phyloP scores from a whole-genome alignment of 495 filamentous ascomycete species.

The Rostrohypoxylon terebratum region DNA sequence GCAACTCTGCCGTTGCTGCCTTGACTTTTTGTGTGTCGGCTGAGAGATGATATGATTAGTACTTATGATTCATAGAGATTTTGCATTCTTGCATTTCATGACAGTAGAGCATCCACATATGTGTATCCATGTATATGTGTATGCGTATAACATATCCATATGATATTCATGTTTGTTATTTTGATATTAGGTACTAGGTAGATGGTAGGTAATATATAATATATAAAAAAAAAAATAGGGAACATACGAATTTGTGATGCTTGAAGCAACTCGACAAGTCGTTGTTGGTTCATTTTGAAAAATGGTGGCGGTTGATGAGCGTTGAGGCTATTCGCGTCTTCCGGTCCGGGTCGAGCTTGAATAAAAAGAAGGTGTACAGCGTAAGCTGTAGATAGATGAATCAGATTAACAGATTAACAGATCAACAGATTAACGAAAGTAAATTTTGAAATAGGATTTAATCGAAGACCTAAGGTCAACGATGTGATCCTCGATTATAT shows the following conservation, averaged over 20 bases:
- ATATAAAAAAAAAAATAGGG: no score
- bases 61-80: no score
- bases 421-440: constrained; percentile 11
- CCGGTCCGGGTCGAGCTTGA: background rate
- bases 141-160: no score
- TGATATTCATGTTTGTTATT: no score
- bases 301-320: constrained; percentile 2
- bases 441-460: constrained; percentile 15
- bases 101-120: no score
- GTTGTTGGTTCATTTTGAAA: constrained; percentile 75
- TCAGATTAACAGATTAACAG: no score
- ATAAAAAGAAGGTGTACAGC: background rate
- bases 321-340: background rate
- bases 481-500: constrained; percentile 28
- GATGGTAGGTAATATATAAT: no score
- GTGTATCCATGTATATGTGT: no score
- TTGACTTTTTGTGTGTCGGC: constrained; percentile 86
- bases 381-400: background rate
- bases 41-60: constrained; percentile 45
- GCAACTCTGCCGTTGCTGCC: constrained; percentile 86
- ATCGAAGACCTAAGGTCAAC: constrained; percentile 43
- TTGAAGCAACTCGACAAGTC: constrained; percentile 78
- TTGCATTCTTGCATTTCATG: background rate
- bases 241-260: constrained; percentile 79
- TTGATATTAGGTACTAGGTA: no score